Base-by-base conservation (phyloP, 495 filamentous ascomycete genomes). In the Amniculicola lignicola region DNA sequence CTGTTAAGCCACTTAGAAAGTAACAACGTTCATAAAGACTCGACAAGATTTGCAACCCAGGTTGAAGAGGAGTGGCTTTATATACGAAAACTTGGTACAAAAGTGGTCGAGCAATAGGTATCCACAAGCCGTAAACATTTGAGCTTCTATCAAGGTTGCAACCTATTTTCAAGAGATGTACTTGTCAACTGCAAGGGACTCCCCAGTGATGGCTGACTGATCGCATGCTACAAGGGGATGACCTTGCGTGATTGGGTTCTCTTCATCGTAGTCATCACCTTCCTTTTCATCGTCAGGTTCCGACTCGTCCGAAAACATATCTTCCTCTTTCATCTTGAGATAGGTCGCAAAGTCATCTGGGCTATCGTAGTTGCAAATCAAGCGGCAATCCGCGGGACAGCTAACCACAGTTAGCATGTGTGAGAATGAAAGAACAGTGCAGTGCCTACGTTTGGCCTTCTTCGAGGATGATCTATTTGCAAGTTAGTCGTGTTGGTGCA, bases 151-250 rank as follows among this genome's bases (percentile, higher is more conserved):
- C n/a, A n/a, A n/a, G n/a, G n/a, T n/a, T n/a, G n/a, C n/a, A n/a
- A n/a, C n/a, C n/a, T n/a, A n/a, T n/a, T n/a, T n/a, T n/a, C n/a
- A n/a, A n/a, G n/a, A n/a, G n/a, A n/a, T n/a, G 76, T 81, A 88
- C 75, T 88, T 88, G 74, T 87, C 82, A 67, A 87, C 83, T 61
- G 84, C 84, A 59, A 88, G 81, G 64, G 84, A 88, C 68, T 88
- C 84, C 76, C 84, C 84, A 67, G 84, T 87, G 70, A 88, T 87
- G 71, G 84, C 84, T 66, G 82, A 86, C 74, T 88, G 84, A 74
- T 88, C 80, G 64, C 77, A 75, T 55, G 84, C 84, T 64, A 86
- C 71, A 55, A 88, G 77, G 44, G 84, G 74, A 61, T 79, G 76
- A 68, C 84, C 84, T 49, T 75, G 55, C 33, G 31, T 59, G 41